phyloP scores from a whole-genome alignment of 176 grass and related monocot genomes.

The Oropetium thomaeum region DNA sequence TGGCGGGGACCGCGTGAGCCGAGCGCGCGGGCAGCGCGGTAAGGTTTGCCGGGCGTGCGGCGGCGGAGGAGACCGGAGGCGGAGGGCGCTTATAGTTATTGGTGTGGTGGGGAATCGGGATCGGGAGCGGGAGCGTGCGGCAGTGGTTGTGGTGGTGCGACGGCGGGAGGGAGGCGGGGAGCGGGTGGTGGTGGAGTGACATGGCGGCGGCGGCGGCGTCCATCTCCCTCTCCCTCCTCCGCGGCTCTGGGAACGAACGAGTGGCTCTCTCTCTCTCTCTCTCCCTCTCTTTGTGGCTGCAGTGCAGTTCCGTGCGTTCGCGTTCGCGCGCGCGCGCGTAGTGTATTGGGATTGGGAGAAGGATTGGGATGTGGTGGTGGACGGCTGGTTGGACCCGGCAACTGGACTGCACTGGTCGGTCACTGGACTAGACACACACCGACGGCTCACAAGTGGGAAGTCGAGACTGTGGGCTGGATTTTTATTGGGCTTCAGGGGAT shows the following conservation, averaged over 20 bases:
- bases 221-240: no score
- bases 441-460: neutral
- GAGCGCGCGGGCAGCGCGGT: constrained; percentile 20
- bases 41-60: no score
- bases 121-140: neutral
- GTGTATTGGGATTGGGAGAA: no score
- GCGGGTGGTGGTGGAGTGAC: constrained; percentile 35
- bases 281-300: no score
- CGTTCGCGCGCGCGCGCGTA: no score
- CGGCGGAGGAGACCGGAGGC: no score
- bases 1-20: neutral
- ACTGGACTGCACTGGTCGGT: neutral
- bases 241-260: neutral
- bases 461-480: neutral
- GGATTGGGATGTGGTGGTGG: no score
- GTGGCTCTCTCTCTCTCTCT: neutral
- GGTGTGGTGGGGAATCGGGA: no score
- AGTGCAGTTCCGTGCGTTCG: no score
- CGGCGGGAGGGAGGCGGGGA: neutral
- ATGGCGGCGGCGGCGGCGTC: no score
- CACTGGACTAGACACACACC: no score
- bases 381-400: neutral
- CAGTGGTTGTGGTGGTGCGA: neutral
- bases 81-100: no score
- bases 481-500: neutral